Evolutionary conservation across 371 early-diverging fungal genomes (phyloP), one percentile per base, ranked within the genome.

Genomic region (Mortierella sp.): DNA sequence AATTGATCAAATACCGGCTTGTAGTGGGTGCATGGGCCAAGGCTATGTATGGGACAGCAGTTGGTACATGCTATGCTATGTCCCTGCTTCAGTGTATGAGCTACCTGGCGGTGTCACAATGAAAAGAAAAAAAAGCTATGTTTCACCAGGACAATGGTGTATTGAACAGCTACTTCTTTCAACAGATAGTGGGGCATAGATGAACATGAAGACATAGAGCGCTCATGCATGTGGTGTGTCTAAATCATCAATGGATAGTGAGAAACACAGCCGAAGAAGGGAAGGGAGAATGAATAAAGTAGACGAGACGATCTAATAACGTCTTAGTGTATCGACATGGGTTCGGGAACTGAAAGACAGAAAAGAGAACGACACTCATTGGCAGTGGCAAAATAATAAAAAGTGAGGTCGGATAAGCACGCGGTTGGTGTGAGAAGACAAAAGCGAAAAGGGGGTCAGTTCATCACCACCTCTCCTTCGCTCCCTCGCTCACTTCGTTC

Each of bases 381-480:
- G 31, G 22, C 61, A 34, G n/a, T n/a, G n/a, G n/a, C n/a, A n/a
- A n/a, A n/a, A n/a, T n/a, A n/a, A n/a, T n/a, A n/a, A n/a, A n/a
- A n/a, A n/a, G n/a, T n/a, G n/a, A n/a, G n/a, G n/a, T n/a, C n/a
- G 61, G 61, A 58, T 34, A 58, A 58, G 61, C 61, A 58, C 61
- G 61, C 61, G 61, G 61, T 19, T 58, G 9, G n/a, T n/a, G n/a
- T n/a, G n/a, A n/a, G n/a, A n/a, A n/a, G n/a, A n/a, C n/a, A n/a
- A n/a, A n/a, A n/a, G n/a, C n/a, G n/a, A n/a, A n/a, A n/a, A n/a
- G n/a, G n/a, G n/a, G n/a, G n/a, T n/a, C n/a, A n/a, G n/a, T n/a
- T n/a, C n/a, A n/a, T n/a, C n/a, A n/a, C n/a, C n/a, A n/a, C n/a
- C n/a, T n/a, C n/a, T n/a, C n/a, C n/a, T n/a, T n/a, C n/a, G n/a